These are phyloP conservation scores for Pelargonium cotyledonis DNA, from an alignment of 441 rosid species.

Conservation along the genomic window DNA sequence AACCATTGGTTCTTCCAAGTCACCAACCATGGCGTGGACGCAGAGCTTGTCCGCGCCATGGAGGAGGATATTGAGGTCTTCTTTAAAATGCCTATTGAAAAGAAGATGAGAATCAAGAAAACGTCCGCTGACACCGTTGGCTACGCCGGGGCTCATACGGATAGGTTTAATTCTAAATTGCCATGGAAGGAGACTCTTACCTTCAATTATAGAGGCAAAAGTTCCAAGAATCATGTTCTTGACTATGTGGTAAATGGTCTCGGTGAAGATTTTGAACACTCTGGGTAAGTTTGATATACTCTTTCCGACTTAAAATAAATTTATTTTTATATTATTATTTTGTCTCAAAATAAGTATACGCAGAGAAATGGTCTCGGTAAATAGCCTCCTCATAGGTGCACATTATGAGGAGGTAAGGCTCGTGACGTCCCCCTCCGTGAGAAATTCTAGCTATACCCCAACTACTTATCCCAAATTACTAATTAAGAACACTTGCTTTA, in stretches of 20 bases:
- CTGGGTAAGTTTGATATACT: slow-evolving; percentile 42
- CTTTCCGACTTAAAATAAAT: too few species aligned
- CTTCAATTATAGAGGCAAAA: slow-evolving; percentile 20
- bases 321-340: too few species aligned
- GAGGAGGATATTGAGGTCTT: slow-evolving; percentile 24
- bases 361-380: too few species aligned
- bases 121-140: slow-evolving; percentile 29
- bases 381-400: too few species aligned
- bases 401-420: too few species aligned
- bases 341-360: too few species aligned
- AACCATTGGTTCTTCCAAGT: slow-evolving; percentile 52
- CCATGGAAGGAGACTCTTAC: slow-evolving; percentile 57
- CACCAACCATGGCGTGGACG: slow-evolving; percentile 39
- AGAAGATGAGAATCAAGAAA: slow-evolving; percentile 26
- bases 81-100: slow-evolving; percentile 26
- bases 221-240: slow-evolving; percentile 21
- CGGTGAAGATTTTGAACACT: slow-evolving; percentile 28
- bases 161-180: slow-evolving; percentile 34
- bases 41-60: slow-evolving; percentile 22
- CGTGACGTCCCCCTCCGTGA: too few species aligned
- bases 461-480: too few species aligned
- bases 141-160: slow-evolving; percentile 36
- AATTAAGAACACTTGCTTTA: too few species aligned
- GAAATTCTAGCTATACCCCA: too few species aligned
- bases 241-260: slow-evolving; percentile 27